Percentiles rank a stretch among this genome's conserved stretches.
Conservation (phyloP, 2,329 filamentous ascomycete genomes). For the Fusarium sp. region DNA sequence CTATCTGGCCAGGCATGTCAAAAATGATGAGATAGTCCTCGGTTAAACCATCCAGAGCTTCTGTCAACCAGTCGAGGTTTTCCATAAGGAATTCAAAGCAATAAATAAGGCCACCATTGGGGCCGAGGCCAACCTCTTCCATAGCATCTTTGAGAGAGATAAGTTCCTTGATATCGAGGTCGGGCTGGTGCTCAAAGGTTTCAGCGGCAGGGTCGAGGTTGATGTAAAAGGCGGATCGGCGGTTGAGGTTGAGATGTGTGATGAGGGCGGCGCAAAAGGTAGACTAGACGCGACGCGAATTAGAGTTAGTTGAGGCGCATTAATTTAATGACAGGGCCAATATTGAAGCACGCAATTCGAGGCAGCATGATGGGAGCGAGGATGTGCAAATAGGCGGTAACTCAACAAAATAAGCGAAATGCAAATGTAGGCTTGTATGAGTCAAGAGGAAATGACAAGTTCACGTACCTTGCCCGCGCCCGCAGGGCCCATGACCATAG, state of each 20-base stretch:
- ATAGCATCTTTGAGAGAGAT: conserved; percentile 96
- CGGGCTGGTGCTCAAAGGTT: conserved; percentile 89
- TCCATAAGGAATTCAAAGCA: conserved; percentile 97
- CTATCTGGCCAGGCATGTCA: conserved; percentile 99
- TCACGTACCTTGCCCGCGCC: conserved; percentile 85
- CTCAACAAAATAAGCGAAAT: conserved; percentile 17
- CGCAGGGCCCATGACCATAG: conserved; percentile 95
- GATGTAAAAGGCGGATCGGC: conserved; percentile 96
- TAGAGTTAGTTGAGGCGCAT: conserved; percentile 30
- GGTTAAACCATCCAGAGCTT: conserved; percentile 84
- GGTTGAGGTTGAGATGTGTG: conserved; percentile 89
- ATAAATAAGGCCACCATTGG: conserved; percentile 94
- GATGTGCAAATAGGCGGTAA: conserved; percentile 24
- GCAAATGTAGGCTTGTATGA: conserved; percentile 12
- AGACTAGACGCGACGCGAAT: conserved; percentile 65
- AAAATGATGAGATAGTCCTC: conserved; percentile 98
- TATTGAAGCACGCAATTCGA: conserved; percentile 40
- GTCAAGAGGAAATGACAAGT: conserved; percentile 16
- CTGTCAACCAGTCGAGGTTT: conserved; percentile 91
- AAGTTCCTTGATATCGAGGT: conserved; percentile 95
- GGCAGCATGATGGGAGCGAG: conserved; percentile 24
- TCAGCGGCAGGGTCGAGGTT: conserved; percentile 98
- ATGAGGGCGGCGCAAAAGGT: conserved; percentile 96
- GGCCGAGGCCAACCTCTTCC: conserved; percentile 91
- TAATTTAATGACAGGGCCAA: conserved; percentile 5